These are phyloP conservation scores for Lentinula detonsa DNA, from an alignment of 768 basidiomycete species.

Conservation along the genomic window DNA sequence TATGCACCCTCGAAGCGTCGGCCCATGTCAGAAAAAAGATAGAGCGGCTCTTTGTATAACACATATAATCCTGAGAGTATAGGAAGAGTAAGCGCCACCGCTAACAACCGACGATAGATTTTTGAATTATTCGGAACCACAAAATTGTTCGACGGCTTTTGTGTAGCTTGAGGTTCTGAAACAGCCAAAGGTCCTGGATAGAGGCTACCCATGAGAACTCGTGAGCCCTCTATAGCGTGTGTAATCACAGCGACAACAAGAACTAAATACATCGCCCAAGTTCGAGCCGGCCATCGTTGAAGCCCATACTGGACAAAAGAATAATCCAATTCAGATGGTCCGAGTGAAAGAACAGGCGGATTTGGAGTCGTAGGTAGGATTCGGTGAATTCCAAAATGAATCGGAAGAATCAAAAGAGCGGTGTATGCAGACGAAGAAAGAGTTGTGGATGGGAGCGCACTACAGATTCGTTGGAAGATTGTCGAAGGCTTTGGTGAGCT, in stretches of 20 bases:
- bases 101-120: constrained; percentile 10
- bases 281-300: constrained; percentile 53
- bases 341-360: constrained; percentile 49
- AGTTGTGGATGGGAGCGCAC: constrained; percentile 14
- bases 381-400: constrained; percentile 70
- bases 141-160: background rate
- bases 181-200: background rate
- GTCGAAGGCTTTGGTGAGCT: constrained; percentile 15
- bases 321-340: constrained; percentile 75
- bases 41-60: constrained; percentile 51
- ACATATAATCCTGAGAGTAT: constrained; percentile 50
- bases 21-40: constrained; percentile 45
- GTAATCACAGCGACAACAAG: constrained; percentile 50
- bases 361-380: constrained; percentile 38
- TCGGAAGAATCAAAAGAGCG: constrained; percentile 50
- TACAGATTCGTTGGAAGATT: constrained; percentile 13
- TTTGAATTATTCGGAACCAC: constrained; percentile 21
- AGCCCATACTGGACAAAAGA: constrained; percentile 78
- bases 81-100: constrained; percentile 37
- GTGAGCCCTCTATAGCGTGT: constrained; percentile 60
- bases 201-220: constrained; percentile 43
- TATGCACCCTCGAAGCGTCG: constrained; percentile 49
- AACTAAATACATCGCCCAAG: constrained; percentile 56
- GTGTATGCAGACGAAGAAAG: constrained; percentile 64
- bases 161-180: no score